Percentiles rank a stretch among this genome's conserved stretches.
Evolutionary conservation across 78 protist species (phyloP).

Genomic region (slime mould (Dictyostelium discoideum)): dicty_2.7 NC_007089.4:54501-55000

Average conservation of each 20-base stretch:
- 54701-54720: not conserved
- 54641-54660: not conserved
- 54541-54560: not conserved
- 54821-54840: not conserved
- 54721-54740: not conserved
- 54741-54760: no score
- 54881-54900: not conserved
- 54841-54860: not conserved
- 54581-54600: not conserved
- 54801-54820: not conserved
- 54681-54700: not conserved
- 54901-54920: not conserved
- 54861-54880: not conserved
- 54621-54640: no score
- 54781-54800: not conserved
- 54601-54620: not conserved
- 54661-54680: not conserved
- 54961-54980: not conserved
- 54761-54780: not conserved
- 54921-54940: not conserved
- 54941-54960: no score
- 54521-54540: not conserved
- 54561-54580: not conserved
- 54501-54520: not conserved
- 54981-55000: not conserved